These are phyloP conservation scores for Pestalotiopsis sp. DNA, from an alignment of 2,329 filamentous ascomycete genomes.

Conservation along the genomic window DNA sequence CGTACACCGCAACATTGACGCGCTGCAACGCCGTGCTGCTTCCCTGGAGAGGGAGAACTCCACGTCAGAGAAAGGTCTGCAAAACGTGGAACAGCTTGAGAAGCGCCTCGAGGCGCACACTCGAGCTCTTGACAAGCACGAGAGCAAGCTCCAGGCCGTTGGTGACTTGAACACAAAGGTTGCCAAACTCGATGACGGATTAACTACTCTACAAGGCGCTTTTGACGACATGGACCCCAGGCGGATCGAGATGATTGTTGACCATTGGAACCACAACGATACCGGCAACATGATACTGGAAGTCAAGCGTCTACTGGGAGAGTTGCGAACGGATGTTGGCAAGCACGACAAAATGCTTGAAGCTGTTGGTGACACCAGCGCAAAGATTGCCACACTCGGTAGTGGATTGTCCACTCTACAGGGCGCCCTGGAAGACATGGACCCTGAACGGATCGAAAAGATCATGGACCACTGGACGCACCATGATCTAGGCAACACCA, in stretches of 20 bases:
- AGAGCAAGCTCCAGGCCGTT: background rate
- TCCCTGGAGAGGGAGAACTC: background rate
- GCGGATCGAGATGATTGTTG: too few relatives aligned
- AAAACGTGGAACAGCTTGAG: background rate
- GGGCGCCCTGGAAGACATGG: background rate
- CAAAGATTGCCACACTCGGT: background rate
- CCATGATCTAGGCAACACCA: constrained; percentile 19
- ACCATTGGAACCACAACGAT: too few relatives aligned
- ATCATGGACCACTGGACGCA: constrained; percentile 19
- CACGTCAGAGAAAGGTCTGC: background rate
- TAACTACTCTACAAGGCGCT: background rate
- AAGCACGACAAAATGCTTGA: background rate
- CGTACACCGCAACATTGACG: background rate
- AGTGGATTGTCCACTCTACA: background rate
- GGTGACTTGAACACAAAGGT: background rate
- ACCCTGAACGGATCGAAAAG: constrained; percentile 18
- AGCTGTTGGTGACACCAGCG: background rate
- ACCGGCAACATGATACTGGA: too few relatives aligned
- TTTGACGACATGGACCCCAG: background rate
- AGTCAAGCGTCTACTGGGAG: too few relatives aligned
- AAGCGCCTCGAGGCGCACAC: background rate
- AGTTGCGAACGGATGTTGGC: background rate
- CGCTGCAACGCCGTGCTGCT: background rate
- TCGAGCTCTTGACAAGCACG: background rate
- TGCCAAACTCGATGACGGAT: background rate